Conservation (phyloP, 2,329 filamentous ascomycete species). For the Stylonectria norvegica region DNA sequence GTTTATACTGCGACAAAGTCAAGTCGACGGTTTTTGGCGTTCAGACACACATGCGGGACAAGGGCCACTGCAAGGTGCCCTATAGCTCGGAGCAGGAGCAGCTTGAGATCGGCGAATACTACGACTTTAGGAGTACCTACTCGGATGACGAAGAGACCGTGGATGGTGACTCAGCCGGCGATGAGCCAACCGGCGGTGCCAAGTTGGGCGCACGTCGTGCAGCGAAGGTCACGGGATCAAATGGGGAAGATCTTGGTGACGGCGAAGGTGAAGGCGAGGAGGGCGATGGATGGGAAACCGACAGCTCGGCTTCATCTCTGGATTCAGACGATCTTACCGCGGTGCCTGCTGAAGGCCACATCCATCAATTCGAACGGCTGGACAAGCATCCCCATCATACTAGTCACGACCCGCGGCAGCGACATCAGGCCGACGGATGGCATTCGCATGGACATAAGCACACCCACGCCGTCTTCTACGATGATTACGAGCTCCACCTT, state of each 20-base stretch:
- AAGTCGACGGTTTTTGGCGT: conserved; percentile 75
- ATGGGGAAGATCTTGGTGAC: conserved; percentile 49
- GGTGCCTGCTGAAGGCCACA: conserved; percentile 70
- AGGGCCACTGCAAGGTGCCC: conserved; percentile 94
- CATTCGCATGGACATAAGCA: conserved; percentile 79
- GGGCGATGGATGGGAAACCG: conserved; percentile 91
- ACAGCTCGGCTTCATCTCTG: conserved; percentile 83
- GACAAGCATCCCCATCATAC: conserved; percentile 73
- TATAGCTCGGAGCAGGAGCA: conserved; percentile 87
- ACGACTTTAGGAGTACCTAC: conserved; percentile 95
- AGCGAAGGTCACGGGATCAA: conserved; percentile 47
- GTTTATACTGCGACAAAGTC: conserved; percentile 81
- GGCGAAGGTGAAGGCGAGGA: conserved; percentile 56
- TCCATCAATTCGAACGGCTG: conserved; percentile 69
- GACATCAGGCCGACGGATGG: conserved; percentile 72
- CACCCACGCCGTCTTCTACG: conserved; percentile 74
- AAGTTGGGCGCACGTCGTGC: conserved; percentile 64
- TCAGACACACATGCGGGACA: conserved; percentile 97
- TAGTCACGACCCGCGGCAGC: conserved; percentile 65
- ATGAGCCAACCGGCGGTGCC: conserved; percentile 54
- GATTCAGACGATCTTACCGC: conserved; percentile 81
- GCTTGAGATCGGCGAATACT: conserved; percentile 91
- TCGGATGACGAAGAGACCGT: conserved; percentile 71
- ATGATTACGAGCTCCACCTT: conserved; percentile 90
- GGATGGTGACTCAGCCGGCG: conserved; percentile 45